Percentiles rank a stretch among this genome's conserved stretches.
phyloP scores from a whole-genome alignment of 345 rosid species.

The Abelmoschus esculentus region DNA sequence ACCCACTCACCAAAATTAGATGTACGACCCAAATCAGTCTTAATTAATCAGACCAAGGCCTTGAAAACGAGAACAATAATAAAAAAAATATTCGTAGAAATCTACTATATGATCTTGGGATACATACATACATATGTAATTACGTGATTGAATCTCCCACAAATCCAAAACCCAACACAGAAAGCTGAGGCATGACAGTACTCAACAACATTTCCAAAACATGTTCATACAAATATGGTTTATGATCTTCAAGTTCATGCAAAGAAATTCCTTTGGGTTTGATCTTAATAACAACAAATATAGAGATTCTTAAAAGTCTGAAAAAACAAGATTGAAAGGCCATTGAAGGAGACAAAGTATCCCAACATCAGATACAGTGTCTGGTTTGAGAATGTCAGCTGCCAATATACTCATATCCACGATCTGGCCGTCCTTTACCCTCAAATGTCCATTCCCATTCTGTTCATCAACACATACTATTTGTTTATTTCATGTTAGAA shows the following conservation, averaged over 20 bases:
- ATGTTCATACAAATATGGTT: no score
- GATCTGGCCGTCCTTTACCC: conserved; percentile 18
- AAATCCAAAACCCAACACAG: no score
- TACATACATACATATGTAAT: no score
- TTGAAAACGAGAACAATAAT: no score
- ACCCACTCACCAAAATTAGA: neutral
- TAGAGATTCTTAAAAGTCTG: neutral
- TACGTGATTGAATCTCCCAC: no score
- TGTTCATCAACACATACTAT: neutral
- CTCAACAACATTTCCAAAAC: no score
- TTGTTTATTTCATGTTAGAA: neutral
- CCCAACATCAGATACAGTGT: conserved; percentile 16
- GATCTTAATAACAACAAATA: neutral
- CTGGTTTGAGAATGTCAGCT: conserved; percentile 14
- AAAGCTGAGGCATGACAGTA: no score
- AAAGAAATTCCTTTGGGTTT: no score
- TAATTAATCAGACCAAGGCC: no score
- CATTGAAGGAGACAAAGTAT: conserved; percentile 16
- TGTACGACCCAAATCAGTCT: no score
- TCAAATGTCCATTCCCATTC: neutral
- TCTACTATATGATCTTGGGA: neutral
- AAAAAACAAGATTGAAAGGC: neutral
- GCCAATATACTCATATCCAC: conserved; percentile 15
- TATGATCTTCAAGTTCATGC: no score
- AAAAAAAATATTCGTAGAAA: no score